Base-by-base conservation (phyloP, 495 filamentous ascomycete genomes). In the Saxophila tyrrhenica region DNA sequence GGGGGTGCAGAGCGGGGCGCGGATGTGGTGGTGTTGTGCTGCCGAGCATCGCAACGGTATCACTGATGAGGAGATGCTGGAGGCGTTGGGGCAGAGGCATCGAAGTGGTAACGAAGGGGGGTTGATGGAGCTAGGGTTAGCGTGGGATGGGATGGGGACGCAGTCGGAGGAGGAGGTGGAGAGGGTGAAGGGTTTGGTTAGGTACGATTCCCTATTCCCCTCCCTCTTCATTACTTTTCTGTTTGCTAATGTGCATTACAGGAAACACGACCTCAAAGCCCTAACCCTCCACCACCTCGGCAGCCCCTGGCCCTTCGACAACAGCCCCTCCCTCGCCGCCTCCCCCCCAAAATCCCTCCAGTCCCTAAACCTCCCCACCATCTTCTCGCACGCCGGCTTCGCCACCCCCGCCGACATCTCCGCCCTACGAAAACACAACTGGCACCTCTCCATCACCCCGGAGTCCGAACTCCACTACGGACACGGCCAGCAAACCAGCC, bases 381-480 rank as follows among this genome's bases (percentile, higher is more conserved):
- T 76, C 23, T 67, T 76, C 55, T 70, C 67, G 7, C 73, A 76
- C 52, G 66, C 58, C 16, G 55, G 48, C 35, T 66, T 57, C 55
- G 50, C 74, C 17, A 67, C 65, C 16, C 39, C 59, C 1, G 19
- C 45, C 11, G 69, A 65, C 21, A 55, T 58, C 1, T 9, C n/a
- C 3, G 61, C 73, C 0, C 64, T 75, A 3, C 67, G 69, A 21
- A 5, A 38, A 0, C 62, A 60, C 0, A 72, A 74, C 60, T 65
- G 72, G 47, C 65, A 67, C 64, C 53, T 73, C 35, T 69, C 69
- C 54, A 74, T 73, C 53, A 75, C 73, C 13, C 64, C 72, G 0
- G 72, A 76, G 42, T 70, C 66, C 15, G 73, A 75, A 56, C 64
- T 71, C 59, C 70, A 72, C 56, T 73, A 69, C 59, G 73, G 72